These are phyloP conservation scores for Piedraia hortae DNA, from an alignment of 2,329 filamentous ascomycete genomes.

Conservation along the genomic window DNA sequence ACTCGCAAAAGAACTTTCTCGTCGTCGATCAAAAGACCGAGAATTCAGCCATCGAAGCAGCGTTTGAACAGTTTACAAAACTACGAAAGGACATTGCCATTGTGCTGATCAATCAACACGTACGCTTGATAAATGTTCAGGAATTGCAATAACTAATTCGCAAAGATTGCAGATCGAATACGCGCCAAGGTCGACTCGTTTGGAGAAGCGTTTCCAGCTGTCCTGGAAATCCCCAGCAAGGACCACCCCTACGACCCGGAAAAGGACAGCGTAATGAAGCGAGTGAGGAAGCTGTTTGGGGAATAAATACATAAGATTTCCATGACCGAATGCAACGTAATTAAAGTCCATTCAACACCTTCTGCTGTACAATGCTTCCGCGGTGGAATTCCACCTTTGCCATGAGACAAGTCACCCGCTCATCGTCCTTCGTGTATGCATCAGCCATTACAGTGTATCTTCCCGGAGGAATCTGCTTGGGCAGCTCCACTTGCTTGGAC, in stretches of 20 bases:
- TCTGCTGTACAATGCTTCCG: constrained; percentile 5
- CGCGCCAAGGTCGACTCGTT: constrained; percentile 72
- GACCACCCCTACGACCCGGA: constrained; percentile 97
- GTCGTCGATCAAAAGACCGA: constrained; percentile 91
- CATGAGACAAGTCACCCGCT: constrained; percentile 64
- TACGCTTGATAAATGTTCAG: constrained; percentile 17
- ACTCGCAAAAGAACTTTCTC: constrained; percentile 90
- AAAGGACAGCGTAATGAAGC: constrained; percentile 87
- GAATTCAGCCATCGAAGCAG: constrained; percentile 57
- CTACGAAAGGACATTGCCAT: constrained; percentile 93
- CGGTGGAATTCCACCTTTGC: constrained; percentile 38
- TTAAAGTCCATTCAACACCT: constrained; percentile 3
- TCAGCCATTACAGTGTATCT: constrained; percentile 75
- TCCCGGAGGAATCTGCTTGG: constrained; percentile 65
- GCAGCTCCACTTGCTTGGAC: constrained; percentile 60
- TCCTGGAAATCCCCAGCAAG: constrained; percentile 94
- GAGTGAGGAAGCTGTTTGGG: constrained; percentile 48
- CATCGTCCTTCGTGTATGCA: constrained; percentile 44
- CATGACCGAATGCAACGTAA: constrained; percentile 3
- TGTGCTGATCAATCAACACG: constrained; percentile 91
- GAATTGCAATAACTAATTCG: not conserved
- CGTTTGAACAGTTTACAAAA: constrained; percentile 69
- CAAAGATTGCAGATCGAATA: constrained; percentile 77
- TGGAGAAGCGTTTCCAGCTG: constrained; percentile 79
- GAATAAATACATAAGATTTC: constrained; percentile 21